A percentile compares a stretch with the other conserved stretches of the same genome.
phyloP scores from a whole-genome alignment of 306 rosid species.

The Adenanthera pavonina region DNA sequence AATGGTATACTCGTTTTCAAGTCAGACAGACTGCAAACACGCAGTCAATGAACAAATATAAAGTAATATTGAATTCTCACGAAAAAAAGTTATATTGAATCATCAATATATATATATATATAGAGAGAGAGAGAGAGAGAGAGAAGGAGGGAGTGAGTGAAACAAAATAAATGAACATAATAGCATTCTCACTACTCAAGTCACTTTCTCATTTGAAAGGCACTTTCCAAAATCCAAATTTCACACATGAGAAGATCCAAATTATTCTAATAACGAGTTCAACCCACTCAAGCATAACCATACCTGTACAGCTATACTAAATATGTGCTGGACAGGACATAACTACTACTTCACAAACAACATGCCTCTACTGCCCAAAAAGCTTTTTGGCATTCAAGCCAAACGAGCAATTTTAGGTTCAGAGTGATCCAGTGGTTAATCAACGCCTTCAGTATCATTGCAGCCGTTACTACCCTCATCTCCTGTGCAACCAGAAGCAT shows the following conservation, averaged over 20 bases:
- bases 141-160: background rate
- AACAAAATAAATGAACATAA: background rate
- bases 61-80: background rate
- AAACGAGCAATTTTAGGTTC: background rate
- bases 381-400: background rate
- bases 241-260: background rate
- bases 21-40: background rate
- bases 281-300: background rate
- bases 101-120: no score
- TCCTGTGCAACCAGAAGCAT: background rate
- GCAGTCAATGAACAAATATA: background rate
- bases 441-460: background rate
- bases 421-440: background rate
- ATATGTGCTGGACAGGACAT: background rate
- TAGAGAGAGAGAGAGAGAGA: background rate
- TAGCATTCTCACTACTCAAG: background rate
- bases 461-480: conserved; percentile 5
- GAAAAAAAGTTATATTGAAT: no score
- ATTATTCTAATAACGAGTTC: background rate
- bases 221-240: background rate
- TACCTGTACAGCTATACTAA: conserved; percentile 2
- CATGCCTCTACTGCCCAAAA: background rate
- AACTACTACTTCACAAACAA: background rate
- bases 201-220: background rate
- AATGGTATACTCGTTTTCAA: background rate